These are phyloP conservation scores for Iberis amara DNA, from an alignment of 441 rosid species.

Conservation along the genomic window DNA sequence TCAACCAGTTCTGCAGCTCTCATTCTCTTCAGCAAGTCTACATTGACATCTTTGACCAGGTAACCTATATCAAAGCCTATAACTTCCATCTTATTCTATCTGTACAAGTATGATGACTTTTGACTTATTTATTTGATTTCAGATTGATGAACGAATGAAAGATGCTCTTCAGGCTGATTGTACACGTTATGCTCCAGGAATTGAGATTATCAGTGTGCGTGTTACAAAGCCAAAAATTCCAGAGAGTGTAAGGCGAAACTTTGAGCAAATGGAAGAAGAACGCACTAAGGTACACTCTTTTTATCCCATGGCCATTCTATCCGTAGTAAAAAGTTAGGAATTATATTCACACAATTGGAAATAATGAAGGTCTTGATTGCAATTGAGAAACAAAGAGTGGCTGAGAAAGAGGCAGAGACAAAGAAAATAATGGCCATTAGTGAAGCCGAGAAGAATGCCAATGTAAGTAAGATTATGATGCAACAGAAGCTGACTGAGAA, in stretches of 20 bases:
- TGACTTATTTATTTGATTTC: slow-evolving; percentile 1
- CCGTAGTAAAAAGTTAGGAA: too few species aligned
- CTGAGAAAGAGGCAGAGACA: slow-evolving; percentile 87
- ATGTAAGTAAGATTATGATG: slow-evolving; percentile 78
- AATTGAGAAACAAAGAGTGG: slow-evolving; percentile 70
- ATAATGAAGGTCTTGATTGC: slow-evolving; percentile 92
- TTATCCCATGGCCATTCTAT: neutral
- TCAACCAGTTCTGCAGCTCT: slow-evolving; percentile 94
- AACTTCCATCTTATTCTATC: neutral
- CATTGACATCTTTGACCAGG: slow-evolving; percentile 95
- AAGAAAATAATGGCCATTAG: slow-evolving; percentile 77
- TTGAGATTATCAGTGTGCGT: slow-evolving; percentile 81
- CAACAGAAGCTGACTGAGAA: slow-evolving; percentile 80
- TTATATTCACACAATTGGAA: too few species aligned
- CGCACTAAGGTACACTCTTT: slow-evolving; percentile 64
- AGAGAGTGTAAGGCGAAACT: slow-evolving; percentile 65
- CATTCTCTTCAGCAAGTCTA: slow-evolving; percentile 90
- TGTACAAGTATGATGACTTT: neutral
- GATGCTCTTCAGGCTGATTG: slow-evolving; percentile 93
- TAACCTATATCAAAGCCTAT: slow-evolving; percentile 15
- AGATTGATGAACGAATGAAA: slow-evolving; percentile 94
- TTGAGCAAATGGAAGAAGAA: slow-evolving; percentile 92
- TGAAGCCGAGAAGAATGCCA: slow-evolving; percentile 81
- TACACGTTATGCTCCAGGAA: slow-evolving; percentile 86
- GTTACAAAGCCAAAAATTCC: slow-evolving; percentile 85